These are phyloP conservation scores for Haplosporangium sp. DNA, from an alignment of 371 early-diverging fungal species.

Conservation along the genomic window DNA sequence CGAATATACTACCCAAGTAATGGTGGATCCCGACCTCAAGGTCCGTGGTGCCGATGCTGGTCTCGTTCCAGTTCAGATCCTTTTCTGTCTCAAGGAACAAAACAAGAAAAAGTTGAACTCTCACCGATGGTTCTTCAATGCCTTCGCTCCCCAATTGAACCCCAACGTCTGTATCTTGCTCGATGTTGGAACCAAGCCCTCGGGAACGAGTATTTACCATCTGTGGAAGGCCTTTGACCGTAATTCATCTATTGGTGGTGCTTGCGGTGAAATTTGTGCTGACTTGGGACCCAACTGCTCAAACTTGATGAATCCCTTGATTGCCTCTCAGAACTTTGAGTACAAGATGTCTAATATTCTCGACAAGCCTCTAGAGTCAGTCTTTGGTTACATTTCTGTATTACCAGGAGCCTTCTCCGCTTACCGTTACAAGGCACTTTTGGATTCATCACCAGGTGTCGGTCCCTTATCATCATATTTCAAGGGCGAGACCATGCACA, in stretches of 20 bases:
- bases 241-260: constrained; percentile 77
- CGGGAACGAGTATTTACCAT: constrained; percentile 68
- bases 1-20: constrained; percentile 83
- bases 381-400: constrained; percentile 87
- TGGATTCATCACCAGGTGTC: constrained; percentile 62
- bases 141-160: constrained; percentile 72
- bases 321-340: constrained; percentile 89
- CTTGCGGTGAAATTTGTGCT: constrained; percentile 79
- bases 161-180: constrained; percentile 83
- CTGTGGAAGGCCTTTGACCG: constrained; percentile 80
- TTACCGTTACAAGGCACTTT: constrained; percentile 70
- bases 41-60: constrained; percentile 50
- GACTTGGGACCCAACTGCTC: constrained; percentile 62
- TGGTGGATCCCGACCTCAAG: constrained; percentile 63
- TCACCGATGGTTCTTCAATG: constrained; percentile 90
- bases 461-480: constrained; percentile 77
- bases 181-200: constrained; percentile 80
- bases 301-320: constrained; percentile 75
- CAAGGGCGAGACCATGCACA: constrained; percentile 65
- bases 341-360: constrained; percentile 86
- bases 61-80: constrained; percentile 80
- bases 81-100: constrained; percentile 90
- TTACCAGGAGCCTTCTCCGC: constrained; percentile 84
- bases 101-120: constrained; percentile 91
- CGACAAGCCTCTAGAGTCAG: constrained; percentile 86